Base-by-base conservation (phyloP, 23 red algal species). In the Chondrus crispus region DNA sequence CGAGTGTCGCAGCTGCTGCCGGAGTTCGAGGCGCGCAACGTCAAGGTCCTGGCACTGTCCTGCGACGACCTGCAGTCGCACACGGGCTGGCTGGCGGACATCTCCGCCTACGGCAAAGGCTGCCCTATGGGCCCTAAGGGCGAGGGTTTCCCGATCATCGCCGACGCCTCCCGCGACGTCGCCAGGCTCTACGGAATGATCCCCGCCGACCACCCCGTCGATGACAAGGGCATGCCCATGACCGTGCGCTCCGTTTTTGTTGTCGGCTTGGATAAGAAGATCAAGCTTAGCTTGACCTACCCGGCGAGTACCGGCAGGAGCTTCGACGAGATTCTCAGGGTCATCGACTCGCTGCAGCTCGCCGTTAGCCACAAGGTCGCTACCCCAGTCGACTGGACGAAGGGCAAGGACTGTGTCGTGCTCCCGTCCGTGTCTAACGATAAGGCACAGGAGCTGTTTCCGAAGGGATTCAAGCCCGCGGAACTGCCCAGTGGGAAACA, bases 231-330 rank as follows among this genome's bases (percentile, higher is more conserved):
- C 45, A 87, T 88, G 88, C 36, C 88, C 2, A 58, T 88, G 44
- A 96, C 95, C 38, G 95, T 96, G 16, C 88, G 95, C 50, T 82
- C 79, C 36, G 95, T 96, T 57, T 93, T 96, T 62, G 84, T 96
- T 72, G 88, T 96, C 29, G 95, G 88, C 47, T 26, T 45, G 40
- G 70, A 91, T 49, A 28, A 60, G 47, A 91, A 91, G 82, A 80
- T 96, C 62, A 91, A 91, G 86, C 55, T 91, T 46, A 88, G 70
- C 18, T 29, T 96, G 48, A 93, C 90, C 33, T 96, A 96, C 49
- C 95, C 95, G 2, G 76, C 88, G 5, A 86, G 78, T 50, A 85
- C 80, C 24, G 95, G 95, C 14, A 77, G 95, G 63, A 96, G 90
- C 82, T 96, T 96, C 80, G 90, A 93, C 76, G 95, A 96, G 82